phyloP scores from a whole-genome alignment of 139 green algal genomes.

The Spirogloea muscicola region DNA sequence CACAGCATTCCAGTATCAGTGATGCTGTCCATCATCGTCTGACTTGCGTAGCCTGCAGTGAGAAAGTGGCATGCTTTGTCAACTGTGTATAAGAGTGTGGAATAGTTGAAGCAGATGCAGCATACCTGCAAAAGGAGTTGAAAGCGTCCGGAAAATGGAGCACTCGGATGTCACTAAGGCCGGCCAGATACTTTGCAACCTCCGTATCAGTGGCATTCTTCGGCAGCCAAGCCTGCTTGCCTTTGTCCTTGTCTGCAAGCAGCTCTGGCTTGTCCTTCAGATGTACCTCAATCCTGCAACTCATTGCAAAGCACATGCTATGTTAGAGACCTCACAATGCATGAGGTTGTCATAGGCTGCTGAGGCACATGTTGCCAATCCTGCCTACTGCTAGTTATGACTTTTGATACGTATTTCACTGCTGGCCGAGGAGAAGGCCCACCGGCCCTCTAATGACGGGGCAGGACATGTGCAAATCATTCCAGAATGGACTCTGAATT shows the following conservation, averaged over 20 bases:
- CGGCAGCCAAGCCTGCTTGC: slow-evolving; percentile 1
- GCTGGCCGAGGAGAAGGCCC: too few species aligned
- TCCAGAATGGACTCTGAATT: too few species aligned
- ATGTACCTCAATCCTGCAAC: not conserved
- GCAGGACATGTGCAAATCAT: too few species aligned
- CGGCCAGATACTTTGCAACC: not conserved
- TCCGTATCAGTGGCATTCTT: slow-evolving; percentile 20
- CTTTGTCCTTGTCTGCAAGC: not conserved
- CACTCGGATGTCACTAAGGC: slow-evolving; percentile 1
- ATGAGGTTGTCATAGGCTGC: too few species aligned
- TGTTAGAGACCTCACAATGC: too few species aligned
- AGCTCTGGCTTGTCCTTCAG: not conserved
- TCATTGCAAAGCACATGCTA: too few species aligned
- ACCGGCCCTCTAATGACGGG: too few species aligned
- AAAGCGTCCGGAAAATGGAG: slow-evolving; percentile 6
- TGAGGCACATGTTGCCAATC: not conserved
- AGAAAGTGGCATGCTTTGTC: not conserved
- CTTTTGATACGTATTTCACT: too few species aligned
- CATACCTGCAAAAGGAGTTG: slow-evolving; percentile 23
- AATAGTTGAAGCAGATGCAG: not conserved
- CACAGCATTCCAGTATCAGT: too few species aligned
- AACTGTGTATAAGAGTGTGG: not conserved
- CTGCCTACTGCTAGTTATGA: not conserved
- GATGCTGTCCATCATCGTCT: not conserved
- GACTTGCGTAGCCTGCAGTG: not conserved